Evolutionary conservation across 2,329 filamentous ascomycete genomes (phyloP).

Genomic region (Cladophialophora chaetospira): DNA sequence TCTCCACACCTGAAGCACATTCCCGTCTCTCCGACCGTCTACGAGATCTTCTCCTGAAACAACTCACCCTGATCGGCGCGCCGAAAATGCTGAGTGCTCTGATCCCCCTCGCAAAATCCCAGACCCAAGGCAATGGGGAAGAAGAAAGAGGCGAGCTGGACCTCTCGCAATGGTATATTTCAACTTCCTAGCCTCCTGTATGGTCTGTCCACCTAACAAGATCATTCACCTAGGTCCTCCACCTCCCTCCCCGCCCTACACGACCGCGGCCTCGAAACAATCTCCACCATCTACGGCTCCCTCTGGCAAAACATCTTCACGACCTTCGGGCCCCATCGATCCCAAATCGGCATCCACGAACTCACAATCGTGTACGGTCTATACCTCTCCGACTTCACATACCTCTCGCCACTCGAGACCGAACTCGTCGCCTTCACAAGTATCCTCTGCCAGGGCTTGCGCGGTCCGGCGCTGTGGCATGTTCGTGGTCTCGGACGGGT

Average conservation of each 20-base stretch:
- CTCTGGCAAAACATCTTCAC: conserved; percentile 37
- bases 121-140: conserved; percentile 30
- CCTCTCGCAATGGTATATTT: conserved; percentile 19
- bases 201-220: neutral
- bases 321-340: conserved; percentile 37
- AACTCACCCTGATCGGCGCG: conserved; percentile 39
- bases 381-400: conserved; percentile 49
- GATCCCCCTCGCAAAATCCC: conserved; percentile 36
- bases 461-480: conserved; percentile 49
- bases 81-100: conserved; percentile 37
- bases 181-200: no score
- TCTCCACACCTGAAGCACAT: conserved; percentile 14
- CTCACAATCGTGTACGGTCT: conserved; percentile 70
- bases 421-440: conserved; percentile 47
- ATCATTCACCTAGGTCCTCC: conserved; percentile 24
- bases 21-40: conserved; percentile 27
- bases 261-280: conserved; percentile 35
- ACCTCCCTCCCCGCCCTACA: conserved; percentile 33
- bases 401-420: conserved; percentile 47
- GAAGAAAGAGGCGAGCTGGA: conserved; percentile 20
- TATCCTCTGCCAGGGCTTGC: neutral
- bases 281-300: conserved; percentile 38
- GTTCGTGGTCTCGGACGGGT: conserved; percentile 47
- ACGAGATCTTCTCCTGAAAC: conserved; percentile 39
- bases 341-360: conserved; percentile 69